These are phyloP conservation scores for Trichoderma asperelloides DNA, from an alignment of 495 filamentous ascomycete genomes.

Conservation along the genomic window DNA sequence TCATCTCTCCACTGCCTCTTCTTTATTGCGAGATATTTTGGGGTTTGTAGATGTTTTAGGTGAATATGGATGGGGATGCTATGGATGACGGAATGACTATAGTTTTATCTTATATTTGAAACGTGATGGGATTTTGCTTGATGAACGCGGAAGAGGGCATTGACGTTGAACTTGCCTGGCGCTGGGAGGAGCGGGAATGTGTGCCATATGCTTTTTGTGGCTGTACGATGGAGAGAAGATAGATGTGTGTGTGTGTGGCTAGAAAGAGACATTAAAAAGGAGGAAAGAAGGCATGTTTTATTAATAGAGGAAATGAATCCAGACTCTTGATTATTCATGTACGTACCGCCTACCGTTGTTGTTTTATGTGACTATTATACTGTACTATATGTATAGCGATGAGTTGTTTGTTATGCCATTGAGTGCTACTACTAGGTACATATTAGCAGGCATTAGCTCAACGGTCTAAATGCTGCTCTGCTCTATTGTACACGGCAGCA, in stretches of 20 bases:
- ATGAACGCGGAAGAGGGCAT: too few species aligned
- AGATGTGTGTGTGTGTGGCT: neutral
- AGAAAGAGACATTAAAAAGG: neutral
- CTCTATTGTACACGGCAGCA: too few species aligned
- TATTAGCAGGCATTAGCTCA: too few species aligned
- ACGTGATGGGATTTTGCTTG: too few species aligned
- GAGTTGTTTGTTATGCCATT: neutral
- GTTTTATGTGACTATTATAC: neutral
- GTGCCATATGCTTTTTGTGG: too few species aligned
- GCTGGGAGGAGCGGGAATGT: too few species aligned
- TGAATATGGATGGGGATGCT: too few species aligned
- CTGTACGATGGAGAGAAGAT: neutral
- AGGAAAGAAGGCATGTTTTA: neutral
- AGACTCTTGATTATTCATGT: neutral
- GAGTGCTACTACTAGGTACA: neutral
- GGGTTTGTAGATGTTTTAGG: neutral
- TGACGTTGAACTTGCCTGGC: too few species aligned
- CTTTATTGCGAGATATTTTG: neutral
- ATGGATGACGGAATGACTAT: too few species aligned
- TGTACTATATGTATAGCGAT: too few species aligned
- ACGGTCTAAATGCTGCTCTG: too few species aligned
- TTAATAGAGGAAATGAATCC: neutral
- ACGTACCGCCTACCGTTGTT: neutral
- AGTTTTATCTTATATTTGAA: too few species aligned
- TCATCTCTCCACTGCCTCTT: neutral